These are phyloP conservation scores for Senna siamea DNA, from an alignment of 306 rosid species.

Conservation along the genomic window DNA sequence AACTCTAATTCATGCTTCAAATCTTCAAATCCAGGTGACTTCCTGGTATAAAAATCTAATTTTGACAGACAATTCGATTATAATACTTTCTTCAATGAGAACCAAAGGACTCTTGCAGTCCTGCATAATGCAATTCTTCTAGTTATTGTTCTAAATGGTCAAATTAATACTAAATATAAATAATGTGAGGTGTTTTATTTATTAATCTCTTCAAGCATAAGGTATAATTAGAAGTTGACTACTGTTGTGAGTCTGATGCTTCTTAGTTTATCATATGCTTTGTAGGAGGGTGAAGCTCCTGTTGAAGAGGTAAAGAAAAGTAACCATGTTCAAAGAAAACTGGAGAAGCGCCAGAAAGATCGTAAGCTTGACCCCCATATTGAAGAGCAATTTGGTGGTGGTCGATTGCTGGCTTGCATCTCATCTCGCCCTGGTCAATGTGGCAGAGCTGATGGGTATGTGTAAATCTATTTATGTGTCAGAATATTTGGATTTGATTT, in stretches of 20 bases:
- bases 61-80: background rate
- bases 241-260: background rate
- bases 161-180: background rate
- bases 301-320: constrained; percentile 52
- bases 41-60: background rate
- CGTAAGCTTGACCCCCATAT: constrained; percentile 47
- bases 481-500: background rate
- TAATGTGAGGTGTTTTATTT: background rate
- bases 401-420: constrained; percentile 50
- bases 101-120: background rate
- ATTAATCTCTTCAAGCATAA: background rate
- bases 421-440: constrained; percentile 61
- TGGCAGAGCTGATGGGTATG: constrained; percentile 58
- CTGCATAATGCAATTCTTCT: background rate
- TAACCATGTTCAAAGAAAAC: constrained; percentile 47
- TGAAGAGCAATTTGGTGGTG: constrained; percentile 54
- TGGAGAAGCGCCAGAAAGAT: constrained; percentile 54
- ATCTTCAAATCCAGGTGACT: background rate
- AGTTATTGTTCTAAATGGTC: background rate
- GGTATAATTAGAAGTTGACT: background rate
- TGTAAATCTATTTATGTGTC: background rate
- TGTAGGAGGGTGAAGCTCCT: constrained; percentile 47
- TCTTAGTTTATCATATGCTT: background rate
- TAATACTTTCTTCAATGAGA: background rate
- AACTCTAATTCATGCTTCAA: background rate